These are phyloP conservation scores for Exophiala alcalophila DNA, from an alignment of 2,329 filamentous ascomycete genomes.

Conservation along the genomic window DNA sequence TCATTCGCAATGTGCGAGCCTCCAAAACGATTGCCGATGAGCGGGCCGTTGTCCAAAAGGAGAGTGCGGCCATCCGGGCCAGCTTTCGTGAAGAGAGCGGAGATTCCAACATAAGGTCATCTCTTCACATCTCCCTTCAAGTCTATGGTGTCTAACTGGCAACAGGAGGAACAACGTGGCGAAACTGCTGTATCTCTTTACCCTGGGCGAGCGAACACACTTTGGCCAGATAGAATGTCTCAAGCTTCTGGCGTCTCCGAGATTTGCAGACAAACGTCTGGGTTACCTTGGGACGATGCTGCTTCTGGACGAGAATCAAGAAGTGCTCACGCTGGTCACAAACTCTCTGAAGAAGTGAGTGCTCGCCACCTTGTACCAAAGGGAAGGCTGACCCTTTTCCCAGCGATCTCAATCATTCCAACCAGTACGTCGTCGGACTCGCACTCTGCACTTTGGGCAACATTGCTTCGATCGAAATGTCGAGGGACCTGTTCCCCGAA, in stretches of 20 bases:
- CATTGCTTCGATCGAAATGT: constrained; percentile 98
- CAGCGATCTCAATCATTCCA: constrained; percentile 93
- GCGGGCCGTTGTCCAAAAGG: constrained; percentile 96
- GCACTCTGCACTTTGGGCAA: constrained; percentile 95
- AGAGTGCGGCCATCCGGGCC: constrained; percentile 94
- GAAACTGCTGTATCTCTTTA: constrained; percentile 97
- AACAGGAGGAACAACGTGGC: constrained; percentile 95
- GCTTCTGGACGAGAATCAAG: constrained; percentile 95
- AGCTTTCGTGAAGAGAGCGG: constrained; percentile 97
- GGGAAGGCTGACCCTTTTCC: constrained; percentile 36
- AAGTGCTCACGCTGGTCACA: constrained; percentile 93
- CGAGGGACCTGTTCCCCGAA: constrained; percentile 91
- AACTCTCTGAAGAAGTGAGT: constrained; percentile 96
- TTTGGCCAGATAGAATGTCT: constrained; percentile 99
- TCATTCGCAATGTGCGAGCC: constrained; percentile 97
- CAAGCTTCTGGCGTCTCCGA: constrained; percentile 91
- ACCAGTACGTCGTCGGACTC: constrained; percentile 96
- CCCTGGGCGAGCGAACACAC: constrained; percentile 92
- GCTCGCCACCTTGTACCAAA: not conserved
- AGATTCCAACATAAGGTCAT: constrained; percentile 82
- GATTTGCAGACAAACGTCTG: constrained; percentile 94
- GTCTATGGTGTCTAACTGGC: constrained; percentile 2
- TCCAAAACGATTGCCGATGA: constrained; percentile 99
- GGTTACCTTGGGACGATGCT: constrained; percentile 96
- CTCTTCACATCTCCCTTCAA: constrained; percentile 32